Base-by-base conservation (phyloP, 2,329 filamentous ascomycete species). In the Septoria petroselini region DNA sequence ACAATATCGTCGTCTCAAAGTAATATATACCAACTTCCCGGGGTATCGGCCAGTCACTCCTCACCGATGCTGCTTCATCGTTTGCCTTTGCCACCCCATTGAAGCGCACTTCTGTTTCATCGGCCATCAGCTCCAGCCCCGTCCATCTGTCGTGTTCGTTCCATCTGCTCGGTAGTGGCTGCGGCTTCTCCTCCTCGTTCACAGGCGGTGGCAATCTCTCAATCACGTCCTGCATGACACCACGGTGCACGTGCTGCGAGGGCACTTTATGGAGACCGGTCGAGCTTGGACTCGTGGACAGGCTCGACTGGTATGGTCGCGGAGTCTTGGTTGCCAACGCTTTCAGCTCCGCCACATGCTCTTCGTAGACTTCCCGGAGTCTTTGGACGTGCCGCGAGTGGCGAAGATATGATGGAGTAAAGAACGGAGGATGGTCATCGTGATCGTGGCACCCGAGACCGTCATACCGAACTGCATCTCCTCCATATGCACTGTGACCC, bases 21-120 rank as follows among this genome's bases (percentile, higher is more conserved):
- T 98, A 98, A 69, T 95, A 98, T 52, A 98, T 85, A 1, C 93
- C 93, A 59, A 88, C 93, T 64, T 95, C 86, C 29, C 83, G 78
- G 3, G 93, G 90, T 82, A 97, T 96, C 41, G 84, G 81, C 66
- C 90, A 77, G 68, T 98, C 86, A 21, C 91, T 82, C 48, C 93
- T 83, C 50, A 95, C 83, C 9, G 88, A 82, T 29, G 83, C 89
- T 14, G 89, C 88, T 67, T 97, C 93, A 63, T 85, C 82, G 51
- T 76, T 72, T 37, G 78, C 77, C 65, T 82, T 81, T 33, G 73
- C 72, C 8, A 74, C 68, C 17, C 80, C 80, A 33, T 69, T 71
- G 62, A 82, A 83, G 52, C 77, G 75, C 48, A 94, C 82, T 62
- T 91, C 85, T 43, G 84, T 74, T 1, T 88, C 89, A 59, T 89